Base-by-base conservation (phyloP, 2,329 filamentous ascomycete genomes). In the Aspergillus quadricinctus region DNA sequence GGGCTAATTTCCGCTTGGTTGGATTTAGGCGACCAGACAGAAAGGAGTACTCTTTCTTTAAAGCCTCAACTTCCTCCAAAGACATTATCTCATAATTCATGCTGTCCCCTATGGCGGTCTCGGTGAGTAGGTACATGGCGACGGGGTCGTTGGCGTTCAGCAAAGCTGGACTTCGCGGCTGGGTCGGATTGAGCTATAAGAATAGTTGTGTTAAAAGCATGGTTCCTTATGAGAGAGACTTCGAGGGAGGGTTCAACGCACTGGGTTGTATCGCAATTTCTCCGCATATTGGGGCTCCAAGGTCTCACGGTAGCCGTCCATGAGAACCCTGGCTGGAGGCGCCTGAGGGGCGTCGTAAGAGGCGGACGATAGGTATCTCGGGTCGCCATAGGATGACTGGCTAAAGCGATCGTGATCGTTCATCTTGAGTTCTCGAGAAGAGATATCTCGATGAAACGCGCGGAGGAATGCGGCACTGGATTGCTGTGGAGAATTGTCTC, bases 31-130 rank as follows among this genome's bases (percentile, higher is more conserved):
- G 88, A 68, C 87, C 84, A 27, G 83, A 81, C 50, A 97, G 75
- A 37, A 85, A 79, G 57, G 85, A 83, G 60, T 87, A 84, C 77
- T 96, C 90, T 72, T 92, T 96, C 80, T 97, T 99, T 66, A 97
- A 77, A 49, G 85, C 83, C 63, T 97, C 94, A 29, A 97, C 88
- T 75, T 97, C 92, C 70, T 96, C 92, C 64, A 93, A 89, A 0
- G 92, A 90, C 59, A 99, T 73, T 25, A 99, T 87, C 69, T 93
- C 87, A 72, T 87, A 99, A 65, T 86, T 79, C 68, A 87, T 88
- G 77, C 92, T 95, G 75, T 99, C 94, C 57, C 87, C 84, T 58
- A 99, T 84, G 21, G 94, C 94, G 21, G 91, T 97, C 77, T 97
- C 93, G 59, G 94, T 92, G 57, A 99, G 83, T 49, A 99, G 79